Evolutionary conservation across 2,329 filamentous ascomycete genomes (phyloP).

Genomic region (Tolypocladium cylindrosporum): DNA sequence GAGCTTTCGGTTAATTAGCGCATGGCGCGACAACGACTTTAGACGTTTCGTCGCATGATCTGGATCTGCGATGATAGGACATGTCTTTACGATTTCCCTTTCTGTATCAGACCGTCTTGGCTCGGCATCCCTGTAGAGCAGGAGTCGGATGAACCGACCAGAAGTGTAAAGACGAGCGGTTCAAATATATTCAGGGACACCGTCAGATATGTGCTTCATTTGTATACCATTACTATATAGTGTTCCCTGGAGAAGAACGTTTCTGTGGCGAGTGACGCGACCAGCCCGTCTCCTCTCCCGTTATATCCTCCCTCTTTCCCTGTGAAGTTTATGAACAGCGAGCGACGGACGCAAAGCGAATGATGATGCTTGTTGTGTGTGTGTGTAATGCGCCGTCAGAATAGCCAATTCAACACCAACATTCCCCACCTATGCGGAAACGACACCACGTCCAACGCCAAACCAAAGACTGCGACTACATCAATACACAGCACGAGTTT

Average conservation of each 20-base stretch:
- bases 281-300: neutral
- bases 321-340: neutral
- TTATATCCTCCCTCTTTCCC: neutral
- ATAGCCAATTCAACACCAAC: conserved; percentile 22
- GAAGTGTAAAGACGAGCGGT: neutral
- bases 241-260: neutral
- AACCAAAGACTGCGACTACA: conserved; percentile 36
- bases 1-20: neutral
- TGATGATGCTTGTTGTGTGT: neutral
- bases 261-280: neutral
- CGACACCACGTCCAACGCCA: conserved; percentile 21
- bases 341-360: conserved; percentile 5
- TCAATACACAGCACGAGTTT: conserved; percentile 65
- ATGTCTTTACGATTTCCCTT: neutral
- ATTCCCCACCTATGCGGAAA: conserved; percentile 17
- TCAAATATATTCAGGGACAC: neutral
- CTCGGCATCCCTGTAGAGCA: neutral
- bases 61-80: neutral
- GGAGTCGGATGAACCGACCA: neutral
- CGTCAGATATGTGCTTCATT: neutral
- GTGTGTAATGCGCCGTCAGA: conserved; percentile 14
- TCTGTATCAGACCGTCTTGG: neutral
- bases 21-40: neutral
- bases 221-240: neutral
- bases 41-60: neutral